A percentile compares a stretch with the other conserved stretches of the same genome.
Evolutionary conservation across 2,329 filamentous ascomycete genomes (phyloP).

Genomic region (Fonsecaea nubica): DNA sequence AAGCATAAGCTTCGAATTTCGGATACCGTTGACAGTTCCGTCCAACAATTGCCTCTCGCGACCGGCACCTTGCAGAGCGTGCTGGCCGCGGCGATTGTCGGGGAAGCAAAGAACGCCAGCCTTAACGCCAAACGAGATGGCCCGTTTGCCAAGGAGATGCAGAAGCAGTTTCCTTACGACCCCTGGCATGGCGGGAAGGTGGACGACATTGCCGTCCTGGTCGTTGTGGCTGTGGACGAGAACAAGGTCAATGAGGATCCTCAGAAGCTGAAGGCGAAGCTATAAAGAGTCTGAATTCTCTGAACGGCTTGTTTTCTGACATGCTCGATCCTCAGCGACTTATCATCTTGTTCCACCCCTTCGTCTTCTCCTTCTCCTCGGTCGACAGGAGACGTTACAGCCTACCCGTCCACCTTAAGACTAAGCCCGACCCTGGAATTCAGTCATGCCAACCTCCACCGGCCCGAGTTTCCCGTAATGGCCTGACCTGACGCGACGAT

Average conservation of each 20-base stretch:
- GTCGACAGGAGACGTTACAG: not conserved
- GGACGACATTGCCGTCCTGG: conserved; percentile 91
- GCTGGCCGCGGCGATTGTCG: conserved; percentile 78
- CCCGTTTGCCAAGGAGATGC: conserved; percentile 93
- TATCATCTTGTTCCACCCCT: too few relatives aligned
- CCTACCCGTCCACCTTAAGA: not conserved
- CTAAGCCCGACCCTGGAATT: too few relatives aligned
- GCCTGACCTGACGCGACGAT: not conserved
- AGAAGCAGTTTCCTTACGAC: conserved; percentile 83
- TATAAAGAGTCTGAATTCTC: conserved; percentile 23
- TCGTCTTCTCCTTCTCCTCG: too few relatives aligned
- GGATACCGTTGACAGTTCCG: conserved; percentile 4
- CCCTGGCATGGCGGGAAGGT: conserved; percentile 91
- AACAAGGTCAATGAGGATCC: conserved; percentile 21
- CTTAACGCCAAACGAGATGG: conserved; percentile 81
- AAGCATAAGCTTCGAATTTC: conserved; percentile 29
- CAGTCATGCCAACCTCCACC: not conserved
- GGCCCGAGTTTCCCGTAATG: not conserved
- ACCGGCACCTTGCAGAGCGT: conserved; percentile 72
- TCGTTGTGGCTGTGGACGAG: conserved; percentile 75
- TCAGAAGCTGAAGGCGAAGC: conserved; percentile 34
- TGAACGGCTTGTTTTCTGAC: too few relatives aligned
- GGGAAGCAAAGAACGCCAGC: conserved; percentile 83
- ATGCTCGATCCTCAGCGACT: too few relatives aligned
- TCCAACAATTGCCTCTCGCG: conserved; percentile 14